Evolutionary conservation across 208 protist species (phyloP), one percentile per base, ranked within the genome.

Genomic region (Trypanosomatidae sp.): DNA sequence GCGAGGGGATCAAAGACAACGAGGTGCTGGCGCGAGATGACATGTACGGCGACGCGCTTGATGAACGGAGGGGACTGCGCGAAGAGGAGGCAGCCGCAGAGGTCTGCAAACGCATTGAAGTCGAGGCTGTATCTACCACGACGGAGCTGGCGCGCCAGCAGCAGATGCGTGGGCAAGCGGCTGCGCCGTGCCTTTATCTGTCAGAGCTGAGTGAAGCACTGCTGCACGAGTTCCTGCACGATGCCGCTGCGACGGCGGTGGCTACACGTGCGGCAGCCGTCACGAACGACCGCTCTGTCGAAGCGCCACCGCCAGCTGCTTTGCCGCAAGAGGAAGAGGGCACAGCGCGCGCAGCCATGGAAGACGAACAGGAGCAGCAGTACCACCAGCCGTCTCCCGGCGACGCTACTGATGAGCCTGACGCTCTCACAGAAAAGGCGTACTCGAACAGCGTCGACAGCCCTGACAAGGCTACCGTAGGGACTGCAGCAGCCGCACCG

Each of bases 211-310:
- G 66, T 43, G 66, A 69, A n/a, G 13, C 49, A 15, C 49, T 69
- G 66, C 46, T 69, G 43, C 49, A 44, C 6, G 28, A 56, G 22
- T n/a, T 53, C 25, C 30, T 69, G 30, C 66, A 44, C 66, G 49
- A 69, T 10, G 66, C 66, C 12, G 66, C 49, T 0, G 28, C 46
- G 1, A 22, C 17, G 17, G 60, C 39, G 39, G 22, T n/a, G 33
- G 60, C 60, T 7, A 39, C 33, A 28, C 10, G 19, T 19, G 6
- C 60, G 22, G 9, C 49, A 28, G 17, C 33, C 30, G 47, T 59
- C 28, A 25, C 41, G 28, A 68, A 65, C 9, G 15, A 10, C 28
- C 4, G 15, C n/a, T n/a, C 22, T 44, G 19, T 4, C 17, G 60
- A 65, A 7, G 39, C 39, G 19, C 39, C 60, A 46, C 60, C 5